Base-by-base conservation (phyloP, 2,329 filamentous ascomycete genomes). In the Neobulgaria alba region DNA sequence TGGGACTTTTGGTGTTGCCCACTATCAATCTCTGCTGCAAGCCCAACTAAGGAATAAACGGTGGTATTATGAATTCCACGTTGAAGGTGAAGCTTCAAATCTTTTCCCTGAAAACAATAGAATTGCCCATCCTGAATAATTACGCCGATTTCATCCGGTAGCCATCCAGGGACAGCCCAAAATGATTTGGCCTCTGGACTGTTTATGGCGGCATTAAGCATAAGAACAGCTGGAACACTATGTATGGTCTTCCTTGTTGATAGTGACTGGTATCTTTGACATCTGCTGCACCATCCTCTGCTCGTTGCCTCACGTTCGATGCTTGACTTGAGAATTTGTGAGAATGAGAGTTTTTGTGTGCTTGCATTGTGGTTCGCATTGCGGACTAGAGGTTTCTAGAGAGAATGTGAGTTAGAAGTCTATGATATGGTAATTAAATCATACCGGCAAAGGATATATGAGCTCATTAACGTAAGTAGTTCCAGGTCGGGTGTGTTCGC, bases 71-170 rank as follows among this genome's bases (percentile, higher is more conserved):
- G 84, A 5, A 82, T 81, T 16, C 84, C 85, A 21, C 83, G 76
- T 56, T 90, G 82, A 16, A 93, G 65, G 53, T 92, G 85, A 35
- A 85, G 65, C 57, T 82, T 82, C 49, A 98, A 64, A 54, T 96
- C 89, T 39, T 94, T 82, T 2, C 92, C 90, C 62, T 98, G 89
- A 50, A 88, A 96, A 62, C 89, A 95, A 62, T 86, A 89, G 57
- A 96, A 85, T 57, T 94, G 85, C n/a, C 86, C 87, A 54, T 85
- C 78, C 45, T 93, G 85, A 42, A 95, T 77, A 42, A 94, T 85
- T 56, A 98, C 77, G 29, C 92, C 92, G 54, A 98, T 89, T 60
- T 96, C 88, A 57, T 92, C 84, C 0, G 92, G 92, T 10, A 98
- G 69, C 82, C 90, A 98, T 12, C 85, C 86, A 0, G 86, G 86